Conservation (phyloP, 805 yeast species). For the Metschnikowia vanudenii region DNA sequence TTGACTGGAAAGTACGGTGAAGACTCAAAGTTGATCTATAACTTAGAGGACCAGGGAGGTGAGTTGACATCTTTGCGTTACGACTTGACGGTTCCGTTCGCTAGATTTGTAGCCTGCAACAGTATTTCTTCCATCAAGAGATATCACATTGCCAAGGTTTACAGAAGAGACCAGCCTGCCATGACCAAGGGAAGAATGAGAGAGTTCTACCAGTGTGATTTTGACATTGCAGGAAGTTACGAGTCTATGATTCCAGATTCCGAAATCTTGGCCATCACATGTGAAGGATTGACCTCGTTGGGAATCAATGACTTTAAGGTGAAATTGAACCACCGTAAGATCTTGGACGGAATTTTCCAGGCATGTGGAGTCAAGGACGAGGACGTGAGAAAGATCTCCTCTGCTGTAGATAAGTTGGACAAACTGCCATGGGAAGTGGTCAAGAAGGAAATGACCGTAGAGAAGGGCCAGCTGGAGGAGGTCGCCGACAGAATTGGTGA, state of each 20-base stretch:
- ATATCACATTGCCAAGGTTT: constrained; percentile 96
- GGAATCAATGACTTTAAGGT: constrained; percentile 89
- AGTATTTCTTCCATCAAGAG: constrained; percentile 86
- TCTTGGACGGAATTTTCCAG: constrained; percentile 92
- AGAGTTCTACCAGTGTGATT: constrained; percentile 98
- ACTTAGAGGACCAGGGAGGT: constrained; percentile 98
- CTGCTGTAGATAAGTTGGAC: constrained; percentile 96
- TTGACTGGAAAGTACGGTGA: constrained; percentile 98
- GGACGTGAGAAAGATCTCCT: constrained; percentile 88
- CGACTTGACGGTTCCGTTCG: constrained; percentile 97
- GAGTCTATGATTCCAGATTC: constrained; percentile 97
- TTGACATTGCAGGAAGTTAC: constrained; percentile 91
- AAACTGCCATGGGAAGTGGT: constrained; percentile 95
- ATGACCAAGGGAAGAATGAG: constrained; percentile 99
- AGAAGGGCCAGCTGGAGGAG: constrained; percentile 85
- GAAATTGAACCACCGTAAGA: constrained; percentile 92
- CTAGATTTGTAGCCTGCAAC: constrained; percentile 95
- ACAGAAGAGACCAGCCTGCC: constrained; percentile 99
- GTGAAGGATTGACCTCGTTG: constrained; percentile 78
- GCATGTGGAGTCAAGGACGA: constrained; percentile 93
- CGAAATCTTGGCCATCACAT: constrained; percentile 76
- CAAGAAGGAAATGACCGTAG: constrained; percentile 85
- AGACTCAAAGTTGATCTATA: constrained; percentile 94
- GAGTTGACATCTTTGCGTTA: constrained; percentile 93
- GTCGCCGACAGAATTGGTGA: constrained; percentile 93